These are phyloP conservation scores for Teunomyces aglyptinius DNA, from an alignment of 805 yeast genomes.

Conservation along the genomic window DNA sequence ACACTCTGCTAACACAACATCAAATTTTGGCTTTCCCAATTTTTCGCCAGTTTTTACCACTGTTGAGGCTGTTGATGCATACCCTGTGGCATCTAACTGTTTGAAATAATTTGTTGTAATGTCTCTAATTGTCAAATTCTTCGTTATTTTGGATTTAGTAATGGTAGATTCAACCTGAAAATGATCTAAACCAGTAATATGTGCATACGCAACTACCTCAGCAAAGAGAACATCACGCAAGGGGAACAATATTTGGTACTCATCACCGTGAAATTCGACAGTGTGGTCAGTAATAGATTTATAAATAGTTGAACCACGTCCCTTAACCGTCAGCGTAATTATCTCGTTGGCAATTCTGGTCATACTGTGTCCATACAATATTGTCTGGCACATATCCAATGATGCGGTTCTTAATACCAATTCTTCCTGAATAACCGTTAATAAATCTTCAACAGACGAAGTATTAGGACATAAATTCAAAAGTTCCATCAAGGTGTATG, in stretches of 20 bases:
- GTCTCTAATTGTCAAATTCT: slow-evolving; percentile 79
- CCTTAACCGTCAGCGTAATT: slow-evolving; percentile 78
- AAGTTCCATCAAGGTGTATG: slow-evolving; percentile 29
- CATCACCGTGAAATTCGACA: slow-evolving; percentile 23
- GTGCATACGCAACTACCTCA: slow-evolving; percentile 60
- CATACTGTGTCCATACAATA: slow-evolving; percentile 77
- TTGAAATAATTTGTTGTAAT: slow-evolving; percentile 71
- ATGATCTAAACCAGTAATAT: slow-evolving; percentile 38
- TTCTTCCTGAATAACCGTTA: slow-evolving; percentile 45
- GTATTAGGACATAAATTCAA: slow-evolving; percentile 45
- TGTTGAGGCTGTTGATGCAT: slow-evolving; percentile 87
- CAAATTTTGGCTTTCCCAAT: slow-evolving; percentile 47
- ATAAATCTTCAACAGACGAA: slow-evolving; percentile 66
- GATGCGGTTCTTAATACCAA: slow-evolving; percentile 48
- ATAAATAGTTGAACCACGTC: slow-evolving; percentile 74
- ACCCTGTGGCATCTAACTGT: slow-evolving; percentile 64
- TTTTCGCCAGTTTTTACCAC: slow-evolving; percentile 89
- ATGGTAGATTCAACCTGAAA: slow-evolving; percentile 22
- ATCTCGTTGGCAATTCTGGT: slow-evolving; percentile 77
- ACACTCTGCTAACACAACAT: slow-evolving; percentile 37
- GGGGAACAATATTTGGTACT: slow-evolving; percentile 59
- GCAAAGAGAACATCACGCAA: slow-evolving; percentile 69
- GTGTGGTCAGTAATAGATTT: slow-evolving; percentile 46
- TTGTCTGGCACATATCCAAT: slow-evolving; percentile 46
- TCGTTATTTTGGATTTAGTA: slow-evolving; percentile 45